phyloP scores from a whole-genome alignment of 164 flowering plant genomes.

The Magnolia kwangsiensis region DNA sequence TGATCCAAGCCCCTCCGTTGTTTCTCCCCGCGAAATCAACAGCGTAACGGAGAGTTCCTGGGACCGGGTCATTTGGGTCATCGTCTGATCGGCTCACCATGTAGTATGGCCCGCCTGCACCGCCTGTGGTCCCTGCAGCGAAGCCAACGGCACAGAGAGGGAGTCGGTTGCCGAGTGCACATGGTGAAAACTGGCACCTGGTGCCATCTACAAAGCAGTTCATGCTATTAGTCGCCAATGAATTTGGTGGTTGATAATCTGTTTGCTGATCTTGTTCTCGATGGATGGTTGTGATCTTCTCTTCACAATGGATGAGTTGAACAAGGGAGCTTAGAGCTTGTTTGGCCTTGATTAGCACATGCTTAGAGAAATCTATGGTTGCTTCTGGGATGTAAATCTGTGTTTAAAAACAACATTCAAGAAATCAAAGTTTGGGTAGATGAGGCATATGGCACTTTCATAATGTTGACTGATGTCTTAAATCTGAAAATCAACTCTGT shows the following conservation, averaged over 20 bases:
- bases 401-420: no score
- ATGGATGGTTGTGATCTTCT: not conserved
- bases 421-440: no score
- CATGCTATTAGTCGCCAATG: no score
- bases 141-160: conserved; percentile 24
- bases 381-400: not conserved
- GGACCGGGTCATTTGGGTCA: conserved; percentile 12
- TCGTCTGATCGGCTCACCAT: conserved; percentile 15
- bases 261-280: not conserved
- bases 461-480: no score
- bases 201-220: conserved; percentile 23
- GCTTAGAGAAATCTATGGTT: conserved; percentile 17
- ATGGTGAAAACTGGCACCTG: conserved; percentile 26
- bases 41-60: conserved; percentile 27
- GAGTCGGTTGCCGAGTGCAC: conserved; percentile 26
- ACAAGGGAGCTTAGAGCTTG: conserved; percentile 7
- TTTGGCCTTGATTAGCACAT: conserved; percentile 4
- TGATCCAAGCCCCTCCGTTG: conserved; percentile 29
- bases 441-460: no score
- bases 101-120: conserved; percentile 23
- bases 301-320: conserved; percentile 11
- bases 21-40: conserved; percentile 14
- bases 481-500: no score
- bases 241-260: not conserved
- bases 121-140: conserved; percentile 28